Evolutionary conservation across 1,284 basidiomycete species (phyloP).

Genomic region (Athelia psychrophila): DNA sequence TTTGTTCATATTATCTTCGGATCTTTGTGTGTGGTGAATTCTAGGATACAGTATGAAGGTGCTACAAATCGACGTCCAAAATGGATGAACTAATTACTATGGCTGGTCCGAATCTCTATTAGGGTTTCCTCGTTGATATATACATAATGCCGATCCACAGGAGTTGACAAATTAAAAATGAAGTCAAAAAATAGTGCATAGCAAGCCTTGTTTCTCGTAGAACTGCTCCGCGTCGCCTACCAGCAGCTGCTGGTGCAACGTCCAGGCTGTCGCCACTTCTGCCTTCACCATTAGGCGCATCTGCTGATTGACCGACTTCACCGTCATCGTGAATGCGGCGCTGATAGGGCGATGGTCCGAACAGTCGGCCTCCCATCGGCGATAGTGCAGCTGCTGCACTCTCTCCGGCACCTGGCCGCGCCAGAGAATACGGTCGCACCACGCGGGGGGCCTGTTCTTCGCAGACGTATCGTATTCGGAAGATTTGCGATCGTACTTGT

Average conservation of each 20-base stretch:
- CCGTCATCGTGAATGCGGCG: constrained; percentile 68
- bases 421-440: constrained; percentile 95
- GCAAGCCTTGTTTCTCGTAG: constrained; percentile 38
- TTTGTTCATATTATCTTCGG: no score
- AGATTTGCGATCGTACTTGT: constrained; percentile 89
- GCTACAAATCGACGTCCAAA: no score
- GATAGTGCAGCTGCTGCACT: constrained; percentile 65
- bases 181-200: constrained; percentile 3
- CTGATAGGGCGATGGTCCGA: constrained; percentile 88
- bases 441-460: constrained; percentile 88
- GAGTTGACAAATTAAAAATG: no score
- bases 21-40: no score
- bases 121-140: no score
- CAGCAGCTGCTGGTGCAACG: constrained; percentile 49
- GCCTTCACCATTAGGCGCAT: constrained; percentile 51
- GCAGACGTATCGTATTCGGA: constrained; percentile 85
- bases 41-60: no score
- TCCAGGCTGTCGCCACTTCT: constrained; percentile 60
- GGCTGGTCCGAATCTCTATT: no score
- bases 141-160: background rate
- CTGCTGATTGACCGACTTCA: constrained; percentile 70
- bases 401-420: constrained; percentile 56
- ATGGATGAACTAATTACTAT: no score
- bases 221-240: constrained; percentile 51
- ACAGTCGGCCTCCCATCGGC: constrained; percentile 79